Percentiles rank a stretch among this genome's conserved stretches.
Conservation (phyloP, 192 early-diverging fungal species). For the Obelidium mucronatum region DNA sequence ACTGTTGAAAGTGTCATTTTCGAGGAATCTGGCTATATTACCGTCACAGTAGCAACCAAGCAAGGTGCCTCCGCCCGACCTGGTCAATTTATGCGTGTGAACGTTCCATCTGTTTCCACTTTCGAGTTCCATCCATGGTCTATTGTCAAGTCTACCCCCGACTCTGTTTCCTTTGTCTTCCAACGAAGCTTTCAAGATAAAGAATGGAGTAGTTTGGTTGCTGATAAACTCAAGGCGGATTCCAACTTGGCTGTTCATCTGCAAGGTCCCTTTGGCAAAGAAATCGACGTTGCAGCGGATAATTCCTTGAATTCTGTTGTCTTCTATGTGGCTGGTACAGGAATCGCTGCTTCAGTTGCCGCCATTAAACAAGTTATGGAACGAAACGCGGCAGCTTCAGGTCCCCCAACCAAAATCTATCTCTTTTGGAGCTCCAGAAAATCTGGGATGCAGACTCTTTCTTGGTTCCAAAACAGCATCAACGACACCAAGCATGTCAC, state of each 20-base stretch:
- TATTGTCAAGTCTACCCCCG: not conserved
- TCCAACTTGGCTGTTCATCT: slow-evolving; percentile 24
- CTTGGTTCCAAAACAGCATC: too few species aligned
- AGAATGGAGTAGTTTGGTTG: not conserved
- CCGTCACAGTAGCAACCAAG: slow-evolving; percentile 3
- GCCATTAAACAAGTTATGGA: not conserved
- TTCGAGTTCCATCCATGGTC: slow-evolving; percentile 36
- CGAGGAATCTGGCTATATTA: slow-evolving; percentile 16
- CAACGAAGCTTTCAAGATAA: not conserved
- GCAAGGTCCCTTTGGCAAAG: slow-evolving; percentile 37
- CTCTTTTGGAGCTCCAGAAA: not conserved
- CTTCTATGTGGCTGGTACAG: slow-evolving; percentile 42
- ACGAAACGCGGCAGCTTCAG: slow-evolving; percentile 6
- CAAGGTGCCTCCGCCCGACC: not conserved
- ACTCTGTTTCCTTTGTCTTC: slow-evolving; percentile 17
- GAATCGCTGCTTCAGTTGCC: slow-evolving; percentile 18
- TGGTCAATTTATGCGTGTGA: slow-evolving; percentile 36
- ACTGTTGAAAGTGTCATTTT: not conserved
- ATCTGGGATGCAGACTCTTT: not conserved
- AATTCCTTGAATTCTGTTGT: slow-evolving; percentile 9
- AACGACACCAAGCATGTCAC: too few species aligned
- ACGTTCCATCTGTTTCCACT: slow-evolving; percentile 1
- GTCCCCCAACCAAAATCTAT: not conserved
- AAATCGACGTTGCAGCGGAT: not conserved
- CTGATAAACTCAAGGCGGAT: not conserved